Base-by-base conservation (phyloP, 148 eudicot species). In the Rhododendron simsii region DNA sequence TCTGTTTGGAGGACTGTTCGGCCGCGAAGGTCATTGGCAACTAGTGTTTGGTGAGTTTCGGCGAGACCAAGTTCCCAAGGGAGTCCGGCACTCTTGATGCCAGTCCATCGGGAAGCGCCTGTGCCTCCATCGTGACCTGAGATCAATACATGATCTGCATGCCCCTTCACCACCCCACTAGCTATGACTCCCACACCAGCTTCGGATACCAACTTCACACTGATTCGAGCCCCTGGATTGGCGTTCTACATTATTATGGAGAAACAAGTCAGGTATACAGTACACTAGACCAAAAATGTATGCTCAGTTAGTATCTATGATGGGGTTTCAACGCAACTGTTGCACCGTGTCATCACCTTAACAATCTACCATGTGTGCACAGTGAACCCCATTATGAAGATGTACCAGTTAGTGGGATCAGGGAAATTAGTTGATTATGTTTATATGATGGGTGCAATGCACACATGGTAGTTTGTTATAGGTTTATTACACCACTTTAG, bases 31-130 rank as follows among this genome's bases (percentile, higher is more conserved):
- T 98, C 96, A 84, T 98, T 98, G 48, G 99, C 99, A 84, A 98
- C 99, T 79, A 98, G 90, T 44, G 99, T 98, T 88, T 98, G 99
- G 88, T 98, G 99, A 53, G 99, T 98, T 92, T 98, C 99, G 9
- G 99, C 99, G 61, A 98, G 90, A 71, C 99, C 99, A 85, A 98
- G 98, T 90, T 98, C 99, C 99, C 99, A 98, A 3, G 99, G 99
- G 86, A 98, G 95, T 83, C 99, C 99, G 45, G 99, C 99, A 90
- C 90, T 95, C 92, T 98, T 98, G 88, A 98, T 98, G 15, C 99
- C 99, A 33, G 99, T 98, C 99, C 99, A 98, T 78, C 99, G 90
- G 45, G 99, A 95, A 81, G 99, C 99, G 11, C 99, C 99, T 2
- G 99, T 98, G 71, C 99, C 99, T 84, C 99, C 99, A 89, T 98